Evolutionary conservation across 108 stramenopile species (phyloP).

Genomic region (Pseudonitzschia delicatissima): DNA sequence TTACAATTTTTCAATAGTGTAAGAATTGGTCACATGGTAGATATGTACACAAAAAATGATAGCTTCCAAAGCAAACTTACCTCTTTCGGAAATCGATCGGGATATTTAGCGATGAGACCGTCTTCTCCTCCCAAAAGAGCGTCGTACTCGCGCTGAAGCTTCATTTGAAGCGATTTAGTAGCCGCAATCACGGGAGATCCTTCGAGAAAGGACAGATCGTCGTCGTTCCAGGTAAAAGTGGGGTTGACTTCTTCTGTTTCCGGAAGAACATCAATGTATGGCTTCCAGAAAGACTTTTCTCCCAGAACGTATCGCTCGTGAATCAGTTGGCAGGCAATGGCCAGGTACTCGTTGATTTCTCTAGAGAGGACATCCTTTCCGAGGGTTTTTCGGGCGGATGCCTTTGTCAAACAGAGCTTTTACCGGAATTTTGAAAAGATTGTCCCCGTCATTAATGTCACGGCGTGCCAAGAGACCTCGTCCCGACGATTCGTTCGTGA

Average conservation of each 20-base stretch:
- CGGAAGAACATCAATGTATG: slow-evolving; percentile 91
- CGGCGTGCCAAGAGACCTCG: slow-evolving; percentile 85
- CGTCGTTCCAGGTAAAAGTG: slow-evolving; percentile 93
- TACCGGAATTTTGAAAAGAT: slow-evolving; percentile 81
- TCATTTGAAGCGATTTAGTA: slow-evolving; percentile 81
- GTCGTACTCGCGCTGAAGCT: slow-evolving; percentile 85
- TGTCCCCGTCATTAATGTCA: slow-evolving; percentile 89
- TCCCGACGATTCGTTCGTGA: slow-evolving; percentile 90
- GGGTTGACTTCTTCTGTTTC: slow-evolving; percentile 87
- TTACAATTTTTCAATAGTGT: too few relatives aligned
- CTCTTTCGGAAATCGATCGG: slow-evolving; percentile 74
- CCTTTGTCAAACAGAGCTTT: slow-evolving; percentile 86
- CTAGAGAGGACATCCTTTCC: slow-evolving; percentile 67
- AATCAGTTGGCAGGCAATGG: slow-evolving; percentile 93
- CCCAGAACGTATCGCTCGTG: slow-evolving; percentile 76
- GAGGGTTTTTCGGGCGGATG: slow-evolving; percentile 70
- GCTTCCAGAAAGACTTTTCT: slow-evolving; percentile 63
- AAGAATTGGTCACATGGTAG: not conserved
- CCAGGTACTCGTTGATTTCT: slow-evolving; percentile 92
- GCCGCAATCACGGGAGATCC: slow-evolving; percentile 90
- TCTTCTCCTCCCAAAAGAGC: slow-evolving; percentile 68
- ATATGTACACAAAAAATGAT: too few relatives aligned
- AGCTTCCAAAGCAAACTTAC: slow-evolving; percentile 7
- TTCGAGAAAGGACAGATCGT: slow-evolving; percentile 82
- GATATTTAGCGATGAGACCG: slow-evolving; percentile 58